Evolutionary conservation across 768 basidiomycete species (phyloP), one percentile per base, ranked within the genome.

Genomic region (Tricholoma terreum): DNA sequence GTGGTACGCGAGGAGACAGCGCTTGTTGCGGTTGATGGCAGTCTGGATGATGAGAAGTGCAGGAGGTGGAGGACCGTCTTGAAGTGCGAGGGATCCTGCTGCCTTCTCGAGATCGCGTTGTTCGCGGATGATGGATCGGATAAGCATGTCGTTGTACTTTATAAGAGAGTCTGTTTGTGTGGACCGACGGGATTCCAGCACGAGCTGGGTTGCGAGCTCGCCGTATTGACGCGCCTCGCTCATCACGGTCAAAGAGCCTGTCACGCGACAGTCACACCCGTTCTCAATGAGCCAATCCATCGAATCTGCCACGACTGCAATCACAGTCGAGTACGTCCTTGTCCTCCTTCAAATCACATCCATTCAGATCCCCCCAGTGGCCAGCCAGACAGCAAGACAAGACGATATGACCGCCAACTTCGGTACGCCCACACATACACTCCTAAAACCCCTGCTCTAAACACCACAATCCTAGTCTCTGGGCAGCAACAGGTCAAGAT

Each of bases 1-100:
- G 71, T 98, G 93, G 73, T 98, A 99, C 0, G 93, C 94, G 45
- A 98, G 83, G 3, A 98, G 80, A 69, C 92, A 94, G n/a, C 97
- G 89, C 71, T 96, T 97, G 79, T 98, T 97, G 60, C 94, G 85
- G 38, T 87, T 79, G 63, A 96, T 89, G 35, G 92, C 86, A 7
- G 95, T 91, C 72, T 96, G 92, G 68, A 90, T 86, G 66, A 98
- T 84, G 64, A 92, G 82, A 59, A 95, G 75, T 17, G 86, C 82
- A 2, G 84, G 83, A 17, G 83, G 80, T 50, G 84, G 75, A 35
- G 75, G 68, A 51, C 71, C 65, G 60, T 79, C 80, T 14, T 71
- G 63, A 35, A 68, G 54, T 14, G 71, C 68, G 35, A 80, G 75
- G 12, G 77, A 68, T 57, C 71, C 68, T 45, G 79, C 79, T 15